These are phyloP conservation scores for Epichloe sp. DNA, from an alignment of 2,329 filamentous ascomycete species.

Conservation along the genomic window DNA sequence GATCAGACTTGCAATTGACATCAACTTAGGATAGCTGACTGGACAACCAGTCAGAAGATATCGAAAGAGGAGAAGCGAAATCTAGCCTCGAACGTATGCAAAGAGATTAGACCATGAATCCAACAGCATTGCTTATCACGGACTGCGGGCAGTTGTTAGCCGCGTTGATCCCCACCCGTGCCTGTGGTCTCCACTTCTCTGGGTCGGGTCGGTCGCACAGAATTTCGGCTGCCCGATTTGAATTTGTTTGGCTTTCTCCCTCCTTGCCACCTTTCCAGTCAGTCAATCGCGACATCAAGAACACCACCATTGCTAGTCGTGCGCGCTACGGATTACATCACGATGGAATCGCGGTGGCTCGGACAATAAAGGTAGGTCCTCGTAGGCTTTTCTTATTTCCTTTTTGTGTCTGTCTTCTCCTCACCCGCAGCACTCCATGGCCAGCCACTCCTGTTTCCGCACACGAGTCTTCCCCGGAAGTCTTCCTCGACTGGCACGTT, in stretches of 20 bases:
- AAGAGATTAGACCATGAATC: too few species aligned
- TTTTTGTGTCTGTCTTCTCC: neutral
- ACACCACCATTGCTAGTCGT: neutral
- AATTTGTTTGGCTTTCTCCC: neutral
- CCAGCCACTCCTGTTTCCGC: slow-evolving; percentile 17
- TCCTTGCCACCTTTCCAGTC: neutral
- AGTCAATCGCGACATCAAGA: neutral
- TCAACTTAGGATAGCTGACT: too few species aligned
- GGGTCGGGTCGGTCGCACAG: neutral
- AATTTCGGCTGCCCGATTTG: neutral
- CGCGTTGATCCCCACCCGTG: too few species aligned
- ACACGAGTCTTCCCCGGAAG: slow-evolving; percentile 23
- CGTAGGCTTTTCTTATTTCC: neutral
- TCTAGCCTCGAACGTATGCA: too few species aligned
- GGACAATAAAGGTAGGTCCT: neutral
- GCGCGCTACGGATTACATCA: neutral
- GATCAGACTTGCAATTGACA: too few species aligned
- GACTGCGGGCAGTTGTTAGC: too few species aligned
- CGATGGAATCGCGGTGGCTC: neutral
- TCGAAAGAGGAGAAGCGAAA: too few species aligned
- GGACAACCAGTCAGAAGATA: too few species aligned
- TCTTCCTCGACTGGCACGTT: slow-evolving; percentile 23
- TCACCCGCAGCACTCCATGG: slow-evolving; percentile 14
- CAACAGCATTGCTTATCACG: too few species aligned
- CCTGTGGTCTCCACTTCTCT: neutral